A percentile compares a stretch with the other conserved stretches of the same genome.
Conservation (phyloP, 2,329 filamentous ascomycete genomes). For the Ustulina deusta region DNA sequence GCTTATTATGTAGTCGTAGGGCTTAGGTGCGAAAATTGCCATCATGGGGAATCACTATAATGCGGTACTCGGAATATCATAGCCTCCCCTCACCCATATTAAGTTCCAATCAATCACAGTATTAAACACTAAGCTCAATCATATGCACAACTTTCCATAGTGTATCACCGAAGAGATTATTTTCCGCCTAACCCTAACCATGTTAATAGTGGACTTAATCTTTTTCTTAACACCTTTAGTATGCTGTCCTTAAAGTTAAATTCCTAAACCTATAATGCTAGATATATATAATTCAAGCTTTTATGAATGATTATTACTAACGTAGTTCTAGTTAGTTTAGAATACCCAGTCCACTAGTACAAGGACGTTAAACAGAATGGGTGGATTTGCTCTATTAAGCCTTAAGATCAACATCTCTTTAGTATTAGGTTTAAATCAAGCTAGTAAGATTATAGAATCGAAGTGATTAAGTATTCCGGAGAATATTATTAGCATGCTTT, state of each 20-base stretch:
- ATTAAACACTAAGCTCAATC: neutral
- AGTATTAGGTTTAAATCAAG: too few species aligned
- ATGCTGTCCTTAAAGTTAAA: neutral
- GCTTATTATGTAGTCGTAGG: conserved; percentile 42
- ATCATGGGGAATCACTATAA: conserved; percentile 9
- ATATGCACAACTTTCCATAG: neutral
- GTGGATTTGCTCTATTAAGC: neutral
- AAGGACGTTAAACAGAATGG: neutral
- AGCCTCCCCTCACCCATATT: neutral
- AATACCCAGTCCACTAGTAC: neutral
- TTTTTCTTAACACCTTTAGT: neutral
- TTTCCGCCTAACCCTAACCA: neutral
- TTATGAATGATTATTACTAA: too few species aligned
- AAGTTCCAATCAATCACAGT: neutral
- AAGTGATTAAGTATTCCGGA: too few species aligned
- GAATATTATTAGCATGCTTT: too few species aligned
- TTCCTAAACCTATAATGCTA: too few species aligned
- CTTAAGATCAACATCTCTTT: neutral
- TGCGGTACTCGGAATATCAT: neutral
- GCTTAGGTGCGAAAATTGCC: neutral
- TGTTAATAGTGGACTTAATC: neutral
- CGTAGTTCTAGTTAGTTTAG: too few species aligned
- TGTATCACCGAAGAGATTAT: neutral
- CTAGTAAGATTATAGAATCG: too few species aligned
- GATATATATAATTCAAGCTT: too few species aligned